These are phyloP conservation scores for Sambucus nigra DNA, from an alignment of 129 eudicot species.

Conservation along the genomic window DNA sequence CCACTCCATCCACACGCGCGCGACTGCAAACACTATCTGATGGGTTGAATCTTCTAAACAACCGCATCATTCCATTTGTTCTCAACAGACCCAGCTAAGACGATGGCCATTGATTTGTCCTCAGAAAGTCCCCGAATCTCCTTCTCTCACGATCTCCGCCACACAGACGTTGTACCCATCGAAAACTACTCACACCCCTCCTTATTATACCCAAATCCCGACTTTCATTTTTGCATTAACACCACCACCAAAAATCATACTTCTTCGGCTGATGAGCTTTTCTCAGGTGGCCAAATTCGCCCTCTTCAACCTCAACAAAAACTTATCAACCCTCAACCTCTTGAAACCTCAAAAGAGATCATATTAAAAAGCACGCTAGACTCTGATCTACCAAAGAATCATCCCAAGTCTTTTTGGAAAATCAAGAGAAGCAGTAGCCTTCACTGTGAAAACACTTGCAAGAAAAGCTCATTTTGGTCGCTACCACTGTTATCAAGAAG, in stretches of 20 bases:
- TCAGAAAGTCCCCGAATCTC: conserved; percentile 38
- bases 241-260: conserved; percentile 4
- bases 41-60: too few relatives aligned
- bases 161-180: not conserved
- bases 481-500: conserved; percentile 40
- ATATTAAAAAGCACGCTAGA: not conserved
- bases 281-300: conserved; percentile 32
- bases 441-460: conserved; percentile 25
- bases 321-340: not conserved
- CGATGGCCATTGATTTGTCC: conserved; percentile 27
- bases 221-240: conserved; percentile 24
- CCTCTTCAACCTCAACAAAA: conserved; percentile 27
- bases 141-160: conserved; percentile 33
- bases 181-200: conserved; percentile 14
- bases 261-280: conserved; percentile 42
- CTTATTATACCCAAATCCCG: conserved; percentile 8
- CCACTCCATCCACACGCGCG: too few relatives aligned
- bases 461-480: conserved; percentile 40
- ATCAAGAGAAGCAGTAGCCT: conserved; percentile 41
- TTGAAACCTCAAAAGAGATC: conserved; percentile 2
- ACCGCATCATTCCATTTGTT: too few relatives aligned
- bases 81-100: too few relatives aligned
- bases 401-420: conserved; percentile 39
- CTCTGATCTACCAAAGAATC: conserved; percentile 12
- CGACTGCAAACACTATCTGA: too few relatives aligned